Percentiles rank a stretch among this genome's conserved stretches.
phyloP scores from a whole-genome alignment of 805 yeast genomes.

The Yarrowia sp. region DNA sequence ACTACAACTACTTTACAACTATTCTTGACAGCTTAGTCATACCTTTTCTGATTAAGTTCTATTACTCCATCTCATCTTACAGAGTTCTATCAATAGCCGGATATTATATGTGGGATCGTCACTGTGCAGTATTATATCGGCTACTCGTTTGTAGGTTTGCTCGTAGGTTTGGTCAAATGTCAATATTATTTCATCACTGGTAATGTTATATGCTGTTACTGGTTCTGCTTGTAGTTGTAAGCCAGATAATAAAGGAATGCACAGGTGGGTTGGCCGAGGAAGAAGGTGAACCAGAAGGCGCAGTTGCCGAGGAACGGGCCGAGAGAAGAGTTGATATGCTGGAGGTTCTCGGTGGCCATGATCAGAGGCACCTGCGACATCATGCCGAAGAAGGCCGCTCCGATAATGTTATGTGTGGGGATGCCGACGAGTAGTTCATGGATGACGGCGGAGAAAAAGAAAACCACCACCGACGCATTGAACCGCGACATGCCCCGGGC shows the following conservation, averaged over 20 bases:
- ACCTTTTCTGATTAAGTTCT: no score
- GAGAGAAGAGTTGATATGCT: slow-evolving; percentile 53
- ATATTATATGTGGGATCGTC: background rate
- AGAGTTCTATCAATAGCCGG: background rate
- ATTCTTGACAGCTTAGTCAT: no score
- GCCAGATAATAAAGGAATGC: slow-evolving; percentile 55
- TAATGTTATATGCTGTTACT: slow-evolving; percentile 38
- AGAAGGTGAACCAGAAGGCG: slow-evolving; percentile 56
- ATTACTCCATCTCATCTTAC: no score
- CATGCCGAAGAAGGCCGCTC: slow-evolving; percentile 56
- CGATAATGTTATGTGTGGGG: slow-evolving; percentile 57
- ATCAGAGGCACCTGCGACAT: slow-evolving; percentile 56
- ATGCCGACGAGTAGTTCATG: slow-evolving; percentile 58
- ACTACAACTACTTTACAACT: no score
- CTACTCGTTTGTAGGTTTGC: background rate
- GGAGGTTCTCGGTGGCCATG: slow-evolving; percentile 53
- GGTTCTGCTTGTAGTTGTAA: slow-evolving; percentile 50
- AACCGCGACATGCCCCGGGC: slow-evolving; percentile 48
- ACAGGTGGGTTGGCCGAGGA: slow-evolving; percentile 57
- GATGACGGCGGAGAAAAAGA: slow-evolving; percentile 55
- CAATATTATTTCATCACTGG: slow-evolving; percentile 6
- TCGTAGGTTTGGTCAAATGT: background rate
- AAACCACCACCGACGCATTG: slow-evolving; percentile 51
- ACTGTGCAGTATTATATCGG: background rate
- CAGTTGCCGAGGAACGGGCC: slow-evolving; percentile 51